A percentile compares a stretch with the other conserved stretches of the same genome.
These are phyloP conservation scores for Articulospora tetracladia DNA, from an alignment of 495 filamentous ascomycete genomes.

Conservation along the genomic window DNA sequence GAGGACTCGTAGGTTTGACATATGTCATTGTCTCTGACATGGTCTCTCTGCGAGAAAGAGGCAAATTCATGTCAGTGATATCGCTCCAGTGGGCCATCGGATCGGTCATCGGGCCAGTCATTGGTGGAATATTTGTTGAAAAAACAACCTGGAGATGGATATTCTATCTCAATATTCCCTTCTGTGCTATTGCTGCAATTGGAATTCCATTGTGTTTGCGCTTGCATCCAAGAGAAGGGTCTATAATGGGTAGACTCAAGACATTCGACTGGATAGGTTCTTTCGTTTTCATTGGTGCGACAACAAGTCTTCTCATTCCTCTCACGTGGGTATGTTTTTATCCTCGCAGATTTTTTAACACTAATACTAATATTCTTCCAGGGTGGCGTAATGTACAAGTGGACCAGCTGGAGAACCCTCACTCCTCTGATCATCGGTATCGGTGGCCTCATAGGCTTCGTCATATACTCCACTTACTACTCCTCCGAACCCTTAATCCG, in stretches of 20 bases:
- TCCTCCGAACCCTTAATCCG: conserved; percentile 41
- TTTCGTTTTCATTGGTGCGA: conserved; percentile 45
- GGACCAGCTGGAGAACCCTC: conserved; percentile 48
- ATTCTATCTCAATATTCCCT: conserved; percentile 41
- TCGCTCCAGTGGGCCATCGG: conserved; percentile 58
- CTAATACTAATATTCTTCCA: conserved; percentile 19
- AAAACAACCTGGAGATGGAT: conserved; percentile 57
- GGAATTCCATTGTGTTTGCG: conserved; percentile 35
- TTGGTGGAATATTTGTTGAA: conserved; percentile 66
- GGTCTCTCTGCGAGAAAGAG: conserved; percentile 47
- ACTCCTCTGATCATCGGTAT: conserved; percentile 51
- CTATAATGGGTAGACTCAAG: conserved; percentile 38
- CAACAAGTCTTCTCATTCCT: conserved; percentile 44
- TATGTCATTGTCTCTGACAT: conserved; percentile 64
- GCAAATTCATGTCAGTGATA: conserved; percentile 29
- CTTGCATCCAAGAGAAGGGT: conserved; percentile 25
- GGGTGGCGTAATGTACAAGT: conserved; percentile 47
- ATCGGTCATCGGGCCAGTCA: conserved; percentile 60
- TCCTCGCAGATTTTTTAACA: conserved; percentile 5
- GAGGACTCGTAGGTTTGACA: conserved; percentile 58
- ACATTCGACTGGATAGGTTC: conserved; percentile 57
- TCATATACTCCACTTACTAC: conserved; percentile 41
- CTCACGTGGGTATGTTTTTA: conserved; percentile 43
- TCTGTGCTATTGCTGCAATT: conserved; percentile 34
- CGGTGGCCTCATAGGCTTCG: conserved; percentile 34